These are phyloP conservation scores for Fraxinus americana DNA, from an alignment of 257 asterid species.

Conservation along the genomic window DNA sequence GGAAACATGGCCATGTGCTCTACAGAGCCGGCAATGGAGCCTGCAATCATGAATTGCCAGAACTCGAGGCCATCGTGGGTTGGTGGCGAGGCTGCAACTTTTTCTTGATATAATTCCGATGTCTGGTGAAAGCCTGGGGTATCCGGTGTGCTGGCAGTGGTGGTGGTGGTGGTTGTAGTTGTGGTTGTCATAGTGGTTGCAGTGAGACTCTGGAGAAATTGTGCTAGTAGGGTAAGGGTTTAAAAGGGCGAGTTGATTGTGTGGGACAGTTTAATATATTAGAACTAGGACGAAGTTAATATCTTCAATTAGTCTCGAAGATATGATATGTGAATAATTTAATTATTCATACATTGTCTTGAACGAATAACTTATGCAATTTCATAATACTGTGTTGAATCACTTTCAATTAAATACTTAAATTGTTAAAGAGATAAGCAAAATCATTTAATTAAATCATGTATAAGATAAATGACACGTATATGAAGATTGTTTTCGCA, in stretches of 20 bases:
- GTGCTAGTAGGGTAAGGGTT: conserved; percentile 18
- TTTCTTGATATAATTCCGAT: conserved; percentile 19
- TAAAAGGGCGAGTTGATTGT: conserved; percentile 28
- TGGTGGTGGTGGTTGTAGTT: too few species aligned
- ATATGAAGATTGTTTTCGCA: conserved; percentile 21
- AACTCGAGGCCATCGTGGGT: conserved; percentile 53
- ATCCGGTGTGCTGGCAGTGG: conserved; percentile 17
- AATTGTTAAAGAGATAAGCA: too few species aligned
- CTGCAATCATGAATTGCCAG: conserved; percentile 69
- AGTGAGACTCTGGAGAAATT: conserved; percentile 24
- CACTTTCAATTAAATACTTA: too few species aligned
- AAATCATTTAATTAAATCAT: too few species aligned
- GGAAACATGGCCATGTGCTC: conserved; percentile 80
- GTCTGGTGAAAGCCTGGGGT: conserved; percentile 11
- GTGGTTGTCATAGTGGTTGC: conserved; percentile 29
- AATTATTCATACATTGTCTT: too few species aligned
- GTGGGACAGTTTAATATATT: background rate
- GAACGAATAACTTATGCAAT: too few species aligned
- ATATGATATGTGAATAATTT: too few species aligned
- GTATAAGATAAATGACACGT: background rate
- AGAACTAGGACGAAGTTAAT: background rate
- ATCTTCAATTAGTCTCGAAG: too few species aligned
- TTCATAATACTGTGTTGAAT: background rate
- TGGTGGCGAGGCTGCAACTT: conserved; percentile 23
- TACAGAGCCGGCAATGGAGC: conserved; percentile 61